A percentile compares a stretch with the other conserved stretches of the same genome.
Evolutionary conservation across 257 asterid genomes (phyloP).

Genomic region (Capsicum baccatum): DNA sequence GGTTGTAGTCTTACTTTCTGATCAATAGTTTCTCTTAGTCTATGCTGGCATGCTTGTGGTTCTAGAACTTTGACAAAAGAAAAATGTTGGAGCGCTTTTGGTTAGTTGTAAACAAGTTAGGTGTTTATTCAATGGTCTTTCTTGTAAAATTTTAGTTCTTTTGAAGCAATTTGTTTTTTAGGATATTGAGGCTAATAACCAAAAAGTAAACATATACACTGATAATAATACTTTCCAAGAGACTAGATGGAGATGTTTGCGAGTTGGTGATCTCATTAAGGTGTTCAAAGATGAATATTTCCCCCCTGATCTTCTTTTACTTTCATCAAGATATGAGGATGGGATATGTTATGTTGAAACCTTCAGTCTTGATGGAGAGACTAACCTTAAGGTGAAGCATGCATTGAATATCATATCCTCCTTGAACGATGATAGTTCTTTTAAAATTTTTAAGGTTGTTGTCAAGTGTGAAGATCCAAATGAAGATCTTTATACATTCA

Average conservation of each 20-base stretch:
- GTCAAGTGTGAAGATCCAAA: constrained; percentile 94
- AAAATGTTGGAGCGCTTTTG: neutral
- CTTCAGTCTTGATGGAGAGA: constrained; percentile 90
- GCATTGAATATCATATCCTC: constrained; percentile 74
- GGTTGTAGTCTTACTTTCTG: neutral
- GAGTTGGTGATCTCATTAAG: constrained; percentile 90
- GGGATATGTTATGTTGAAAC: constrained; percentile 97
- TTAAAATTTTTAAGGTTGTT: constrained; percentile 65
- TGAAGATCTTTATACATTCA: constrained; percentile 60
- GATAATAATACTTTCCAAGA: constrained; percentile 50
- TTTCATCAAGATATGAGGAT: constrained; percentile 87
- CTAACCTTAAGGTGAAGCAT: constrained; percentile 93
- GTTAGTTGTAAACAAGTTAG: neutral
- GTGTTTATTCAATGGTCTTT: neutral
- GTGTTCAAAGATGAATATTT: constrained; percentile 83
- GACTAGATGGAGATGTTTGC: constrained; percentile 74
- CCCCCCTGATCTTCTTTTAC: constrained; percentile 85
- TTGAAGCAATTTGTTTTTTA: constrained; percentile 40
- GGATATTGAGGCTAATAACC: constrained; percentile 88
- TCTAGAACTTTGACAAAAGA: neutral
- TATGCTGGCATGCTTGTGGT: neutral
- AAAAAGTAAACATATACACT: constrained; percentile 65
- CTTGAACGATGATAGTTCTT: constrained; percentile 54
- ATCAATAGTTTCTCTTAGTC: constrained; percentile 3
- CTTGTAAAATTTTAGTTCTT: neutral